phyloP scores from a whole-genome alignment of 306 rosid species.

The Pueraria montana region DNA sequence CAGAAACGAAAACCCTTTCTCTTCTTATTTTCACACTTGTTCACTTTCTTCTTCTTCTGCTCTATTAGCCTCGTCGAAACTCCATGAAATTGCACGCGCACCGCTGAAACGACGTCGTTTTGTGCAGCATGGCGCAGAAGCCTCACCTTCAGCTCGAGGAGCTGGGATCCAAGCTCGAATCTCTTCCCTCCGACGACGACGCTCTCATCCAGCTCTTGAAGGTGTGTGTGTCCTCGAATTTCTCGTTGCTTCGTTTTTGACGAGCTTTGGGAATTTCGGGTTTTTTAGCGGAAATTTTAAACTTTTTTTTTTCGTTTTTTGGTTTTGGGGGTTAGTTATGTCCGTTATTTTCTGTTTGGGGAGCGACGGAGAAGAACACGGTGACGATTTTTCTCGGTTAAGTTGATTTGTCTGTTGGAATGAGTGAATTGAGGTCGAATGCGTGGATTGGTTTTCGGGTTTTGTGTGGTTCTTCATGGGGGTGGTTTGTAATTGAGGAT shows the following conservation, averaged over 20 bases:
- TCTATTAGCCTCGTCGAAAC: slow-evolving; percentile 6
- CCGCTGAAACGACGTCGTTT: slow-evolving; percentile 56
- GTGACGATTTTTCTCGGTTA: background rate
- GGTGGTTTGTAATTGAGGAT: slow-evolving; percentile 33
- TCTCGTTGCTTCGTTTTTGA: background rate
- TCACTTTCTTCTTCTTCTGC: slow-evolving; percentile 25
- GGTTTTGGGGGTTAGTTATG: slow-evolving; percentile 42
- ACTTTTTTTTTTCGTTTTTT: background rate
- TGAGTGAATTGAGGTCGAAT: slow-evolving; percentile 41
- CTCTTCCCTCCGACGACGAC: slow-evolving; percentile 70
- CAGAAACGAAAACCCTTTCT: slow-evolving; percentile 40
- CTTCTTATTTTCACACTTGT: slow-evolving; percentile 7
- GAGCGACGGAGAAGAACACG: background rate
- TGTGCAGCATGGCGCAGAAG: slow-evolving; percentile 65
- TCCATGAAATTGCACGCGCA: slow-evolving; percentile 54
- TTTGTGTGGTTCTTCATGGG: slow-evolving; percentile 1
- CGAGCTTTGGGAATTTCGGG: background rate
- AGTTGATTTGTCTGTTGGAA: slow-evolving; percentile 22
- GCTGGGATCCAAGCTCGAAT: slow-evolving; percentile 89
- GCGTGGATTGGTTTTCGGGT: slow-evolving; percentile 10
- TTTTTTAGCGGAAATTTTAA: slow-evolving; percentile 22
- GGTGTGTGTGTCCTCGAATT: slow-evolving; percentile 58
- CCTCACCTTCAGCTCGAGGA: slow-evolving; percentile 85
- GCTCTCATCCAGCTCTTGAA: slow-evolving; percentile 72
- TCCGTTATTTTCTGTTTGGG: slow-evolving; percentile 51